Evolutionary conservation across 2,329 filamentous ascomycete genomes (phyloP), one percentile per base, ranked within the genome.

Genomic region (Phyllosticta citriasiana): DNA sequence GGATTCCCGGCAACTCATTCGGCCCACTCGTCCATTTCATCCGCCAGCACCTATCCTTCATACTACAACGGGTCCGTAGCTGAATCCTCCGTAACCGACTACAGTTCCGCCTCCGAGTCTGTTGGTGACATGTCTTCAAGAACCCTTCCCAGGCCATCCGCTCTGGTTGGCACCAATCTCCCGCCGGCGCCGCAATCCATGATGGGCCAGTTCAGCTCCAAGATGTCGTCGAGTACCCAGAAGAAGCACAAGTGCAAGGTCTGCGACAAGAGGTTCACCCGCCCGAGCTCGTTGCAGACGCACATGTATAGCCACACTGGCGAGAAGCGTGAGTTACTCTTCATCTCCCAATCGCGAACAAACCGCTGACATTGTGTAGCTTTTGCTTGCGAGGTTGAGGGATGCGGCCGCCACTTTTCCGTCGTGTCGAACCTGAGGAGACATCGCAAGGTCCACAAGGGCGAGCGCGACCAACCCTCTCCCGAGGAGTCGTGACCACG

Each of bases 231-330:
- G 19, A 96, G 91, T 77, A 94, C 93, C 9, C 91, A 97, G 73
- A 97, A 97, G 85, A 97, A 97, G 82, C 94, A 97, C 79, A 97
- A 97, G 80, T 97, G 93, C 84, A 97, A 96, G 78, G 89, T 97
- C 63, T 97, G 93, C 79, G 93, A 97, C 76, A 97, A 97, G 82
- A 86, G 93, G 53, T 97, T 97, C 74, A 97, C 93, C 2, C 84
- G 93, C 60, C 93, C 93, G 1, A 96, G 91, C 72, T 97, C 93
- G 14, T 76, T 97, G 50, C 93, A 97, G 73, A 97, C 93, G 33
- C 93, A 97, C 73, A 97, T 97, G 89, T 97, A 97, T 78, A 96
- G 91, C 76, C 93, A 97, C 72, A 97, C 93, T 61, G 93, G 93
- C 72, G 93, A 97, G 76, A 97, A 97, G 79, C 93, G 91, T 96